Percentiles rank a stretch among this genome's conserved stretches.
Conservation (phyloP, 768 basidiomycete species). For the Chlorophyllum brunneum region DNA sequence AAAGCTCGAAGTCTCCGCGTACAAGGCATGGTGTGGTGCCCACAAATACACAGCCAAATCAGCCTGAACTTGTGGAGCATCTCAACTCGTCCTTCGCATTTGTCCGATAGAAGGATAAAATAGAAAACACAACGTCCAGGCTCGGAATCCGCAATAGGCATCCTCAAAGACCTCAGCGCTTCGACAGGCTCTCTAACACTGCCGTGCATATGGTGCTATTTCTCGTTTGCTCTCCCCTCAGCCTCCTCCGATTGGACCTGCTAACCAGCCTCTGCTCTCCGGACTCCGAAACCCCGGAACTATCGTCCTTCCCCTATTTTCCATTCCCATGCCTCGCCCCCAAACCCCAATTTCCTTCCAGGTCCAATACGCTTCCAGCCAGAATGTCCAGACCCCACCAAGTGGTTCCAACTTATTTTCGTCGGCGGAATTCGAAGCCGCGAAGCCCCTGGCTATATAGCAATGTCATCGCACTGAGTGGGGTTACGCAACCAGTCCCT, state of each 20-base stretch:
- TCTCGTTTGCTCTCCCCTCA: no score
- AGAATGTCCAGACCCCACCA: background rate
- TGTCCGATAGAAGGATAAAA: constrained; percentile 12
- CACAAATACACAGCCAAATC: background rate
- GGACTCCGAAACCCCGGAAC: no score
- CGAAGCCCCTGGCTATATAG: background rate
- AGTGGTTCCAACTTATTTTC: background rate
- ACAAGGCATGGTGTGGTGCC: background rate
- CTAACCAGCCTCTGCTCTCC: no score
- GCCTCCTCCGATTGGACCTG: no score
- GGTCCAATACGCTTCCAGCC: background rate
- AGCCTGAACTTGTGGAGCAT: background rate
- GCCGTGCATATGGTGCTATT: background rate
- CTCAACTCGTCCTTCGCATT: constrained; percentile 5
- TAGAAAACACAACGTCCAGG: constrained; percentile 3
- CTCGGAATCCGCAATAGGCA: constrained; percentile 12
- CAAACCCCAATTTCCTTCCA: no score
- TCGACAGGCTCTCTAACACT: background rate
- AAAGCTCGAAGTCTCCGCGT: background rate
- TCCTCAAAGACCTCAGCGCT: constrained; percentile 8
- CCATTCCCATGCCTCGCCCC: background rate
- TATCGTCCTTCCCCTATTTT: background rate
- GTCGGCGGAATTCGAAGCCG: constrained; percentile 5
- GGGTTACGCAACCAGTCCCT: background rate
- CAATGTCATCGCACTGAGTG: background rate